Evolutionary conservation across 306 rosid species (phyloP), one percentile per base, ranked within the genome.

Genomic region (Rosa rugosa): DNA sequence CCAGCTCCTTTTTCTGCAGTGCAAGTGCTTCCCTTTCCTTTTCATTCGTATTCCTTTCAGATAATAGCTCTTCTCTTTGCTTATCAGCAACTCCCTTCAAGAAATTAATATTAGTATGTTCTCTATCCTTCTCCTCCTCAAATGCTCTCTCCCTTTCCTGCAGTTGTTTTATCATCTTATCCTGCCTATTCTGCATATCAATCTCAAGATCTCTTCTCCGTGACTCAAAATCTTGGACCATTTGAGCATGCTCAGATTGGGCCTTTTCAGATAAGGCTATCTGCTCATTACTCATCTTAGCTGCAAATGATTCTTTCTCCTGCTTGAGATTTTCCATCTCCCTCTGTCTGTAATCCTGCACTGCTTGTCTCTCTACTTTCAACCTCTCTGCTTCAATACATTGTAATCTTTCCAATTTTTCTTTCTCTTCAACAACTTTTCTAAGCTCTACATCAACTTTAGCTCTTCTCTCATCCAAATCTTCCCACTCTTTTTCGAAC

Each of bases 401-500:
- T 40, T 76, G 88, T 68, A 90, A 74, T 46, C 86, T 90, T 80
- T 79, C 86, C 27, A 91, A 72, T 51, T 86, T 87, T 79, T 85
- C 97, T 70, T 81, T 93, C 88, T 90, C 97, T 79, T 73, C 84
- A 83, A 80, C 86, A 82, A 87, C 75, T 75, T 87, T 77, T 11
- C 16, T 69, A 41, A 79, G 90, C 73, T 85, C 89, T 69, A 62
- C 81, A 72, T 69, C 81, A 82, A 90, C 65, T 84, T 86, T 85
- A 76, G 89, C 68, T 78, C 86, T 91, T 85, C 84, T 95, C 78
- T 90, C 90, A 84, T 93, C 97, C 83, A 95, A 78, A 45, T 78
- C 90, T 76, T 91, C 97, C 96, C 97, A 90, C 82, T 93, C 97
- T 86, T 86, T 90, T 86, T 91, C 99, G 79, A 93, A 93, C 72